Evolutionary conservation across 169 alveolate genomes (phyloP).

Genomic region (Plasmodium ovale): DNA sequence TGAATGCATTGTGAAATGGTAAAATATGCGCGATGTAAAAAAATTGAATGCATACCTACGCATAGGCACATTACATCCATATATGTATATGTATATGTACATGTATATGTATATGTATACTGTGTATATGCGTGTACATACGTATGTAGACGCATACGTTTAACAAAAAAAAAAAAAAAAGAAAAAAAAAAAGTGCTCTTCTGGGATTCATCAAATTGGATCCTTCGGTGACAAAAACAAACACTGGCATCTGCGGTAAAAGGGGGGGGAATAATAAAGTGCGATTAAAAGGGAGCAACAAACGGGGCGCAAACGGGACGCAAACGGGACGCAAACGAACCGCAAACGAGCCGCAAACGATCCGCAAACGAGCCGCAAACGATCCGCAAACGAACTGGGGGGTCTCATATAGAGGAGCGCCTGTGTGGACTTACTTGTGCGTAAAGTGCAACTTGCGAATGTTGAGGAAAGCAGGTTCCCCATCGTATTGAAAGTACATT

Average conservation of each 20-base stretch:
- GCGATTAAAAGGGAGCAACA: no score
- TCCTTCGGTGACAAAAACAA: conserved; percentile 67
- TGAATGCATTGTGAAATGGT: no score
- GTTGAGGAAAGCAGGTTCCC: conserved; percentile 59
- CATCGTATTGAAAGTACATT: conserved; percentile 67
- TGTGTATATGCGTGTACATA: neutral
- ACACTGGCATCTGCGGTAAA: conserved; percentile 60
- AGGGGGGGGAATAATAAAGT: neutral
- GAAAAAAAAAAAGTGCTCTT: neutral
- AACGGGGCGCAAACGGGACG: no score
- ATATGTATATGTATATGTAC: neutral
- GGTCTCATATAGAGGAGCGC: no score
- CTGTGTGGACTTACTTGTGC: conserved; percentile 33
- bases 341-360: no score
- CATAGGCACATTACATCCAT: no score
- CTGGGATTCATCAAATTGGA: conserved; percentile 15
- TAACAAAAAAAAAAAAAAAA: conserved; percentile 45
- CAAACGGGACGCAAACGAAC: no score
- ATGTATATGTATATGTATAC: neutral
- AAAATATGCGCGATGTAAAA: no score
- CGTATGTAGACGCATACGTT: conserved; percentile 1
- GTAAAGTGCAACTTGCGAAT: conserved; percentile 64
- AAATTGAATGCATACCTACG: no score
- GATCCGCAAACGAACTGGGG: no score
- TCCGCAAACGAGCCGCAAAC: no score